A percentile compares a stretch with the other conserved stretches of the same genome.
phyloP scores from a whole-genome alignment of 2,329 filamentous ascomycete genomes.

The Pyricularia pennisetigena region DNA sequence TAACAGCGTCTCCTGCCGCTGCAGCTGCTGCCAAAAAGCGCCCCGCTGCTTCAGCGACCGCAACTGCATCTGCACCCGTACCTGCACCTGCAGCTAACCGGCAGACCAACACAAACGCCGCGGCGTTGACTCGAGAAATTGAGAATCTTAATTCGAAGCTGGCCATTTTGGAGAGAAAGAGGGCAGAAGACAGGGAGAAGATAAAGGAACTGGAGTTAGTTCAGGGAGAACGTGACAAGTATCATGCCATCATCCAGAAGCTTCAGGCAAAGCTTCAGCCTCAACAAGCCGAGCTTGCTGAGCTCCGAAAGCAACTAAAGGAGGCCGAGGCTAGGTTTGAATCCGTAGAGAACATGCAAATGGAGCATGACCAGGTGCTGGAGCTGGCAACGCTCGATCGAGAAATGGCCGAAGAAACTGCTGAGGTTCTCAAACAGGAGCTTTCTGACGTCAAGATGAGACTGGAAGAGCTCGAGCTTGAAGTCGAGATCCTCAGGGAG shows the following conservation, averaged over 20 bases:
- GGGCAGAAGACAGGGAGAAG: conserved; percentile 75
- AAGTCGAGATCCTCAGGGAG: conserved; percentile 76
- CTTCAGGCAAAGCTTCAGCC: conserved; percentile 82
- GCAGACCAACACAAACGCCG: conserved; percentile 28
- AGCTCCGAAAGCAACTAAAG: conserved; percentile 68
- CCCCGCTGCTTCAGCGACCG: conserved; percentile 5
- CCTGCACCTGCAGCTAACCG: neutral
- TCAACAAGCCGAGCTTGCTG: conserved; percentile 68
- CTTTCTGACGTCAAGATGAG: conserved; percentile 66
- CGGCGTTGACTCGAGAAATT: conserved; percentile 54
- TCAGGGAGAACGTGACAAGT: conserved; percentile 67
- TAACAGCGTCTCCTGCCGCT: conserved; percentile 22
- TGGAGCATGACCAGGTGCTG: conserved; percentile 74
- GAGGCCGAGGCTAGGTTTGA: conserved; percentile 63
- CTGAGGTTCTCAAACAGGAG: conserved; percentile 73
- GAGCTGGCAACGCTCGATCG: conserved; percentile 84
- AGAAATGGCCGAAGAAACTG: conserved; percentile 92
- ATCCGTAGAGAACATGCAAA: conserved; percentile 61
- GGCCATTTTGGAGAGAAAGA: conserved; percentile 77
- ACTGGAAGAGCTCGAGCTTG: conserved; percentile 75
- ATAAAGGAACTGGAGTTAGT: conserved; percentile 69
- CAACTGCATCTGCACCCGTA: neutral
- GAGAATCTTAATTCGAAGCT: conserved; percentile 87
- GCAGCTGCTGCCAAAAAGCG: conserved; percentile 1
- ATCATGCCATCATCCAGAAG: conserved; percentile 80